phyloP scores from a whole-genome alignment of 2,329 filamentous ascomycete species.

The Exophiala sp. region DNA sequence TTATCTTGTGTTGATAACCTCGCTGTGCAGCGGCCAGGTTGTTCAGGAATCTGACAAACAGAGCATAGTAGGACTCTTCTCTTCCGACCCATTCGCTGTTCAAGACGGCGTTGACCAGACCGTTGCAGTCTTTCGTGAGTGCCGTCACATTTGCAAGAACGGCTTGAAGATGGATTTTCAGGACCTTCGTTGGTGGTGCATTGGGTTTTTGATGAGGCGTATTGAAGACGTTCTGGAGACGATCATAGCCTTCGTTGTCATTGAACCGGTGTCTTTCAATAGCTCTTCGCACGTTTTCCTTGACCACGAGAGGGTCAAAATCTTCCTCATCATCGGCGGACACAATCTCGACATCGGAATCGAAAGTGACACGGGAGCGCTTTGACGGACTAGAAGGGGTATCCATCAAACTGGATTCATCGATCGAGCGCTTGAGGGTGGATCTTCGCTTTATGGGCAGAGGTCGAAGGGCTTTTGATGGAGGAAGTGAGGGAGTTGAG shows the following conservation, averaged over 20 bases:
- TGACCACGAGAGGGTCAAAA: constrained; percentile 43
- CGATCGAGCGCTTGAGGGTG: constrained; percentile 27
- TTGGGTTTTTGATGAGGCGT: constrained; percentile 47
- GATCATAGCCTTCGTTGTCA: constrained; percentile 57
- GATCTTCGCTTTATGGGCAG: constrained; percentile 17
- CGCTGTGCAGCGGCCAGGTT: constrained; percentile 77
- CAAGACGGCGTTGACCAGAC: constrained; percentile 57
- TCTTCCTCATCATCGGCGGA: constrained; percentile 29
- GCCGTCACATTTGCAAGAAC: constrained; percentile 54
- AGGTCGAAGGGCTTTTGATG: constrained; percentile 13
- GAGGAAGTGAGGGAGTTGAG: constrained; percentile 11
- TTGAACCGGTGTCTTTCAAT: constrained; percentile 51
- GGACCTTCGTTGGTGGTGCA: constrained; percentile 49
- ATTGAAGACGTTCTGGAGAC: constrained; percentile 52
- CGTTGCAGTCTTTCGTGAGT: constrained; percentile 55
- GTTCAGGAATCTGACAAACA: constrained; percentile 56
- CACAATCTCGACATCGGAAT: constrained; percentile 36
- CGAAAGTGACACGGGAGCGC: constrained; percentile 43
- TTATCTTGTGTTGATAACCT: constrained; percentile 68
- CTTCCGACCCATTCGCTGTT: constrained; percentile 60
- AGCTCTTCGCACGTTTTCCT: constrained; percentile 59
- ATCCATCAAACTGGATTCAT: constrained; percentile 25
- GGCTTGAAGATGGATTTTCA: constrained; percentile 59
- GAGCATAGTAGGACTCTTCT: constrained; percentile 56
- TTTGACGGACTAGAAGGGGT: constrained; percentile 37